Base-by-base conservation (phyloP, 192 early-diverging fungal genomes). In the Gamsiella multidivaricata region DNA sequence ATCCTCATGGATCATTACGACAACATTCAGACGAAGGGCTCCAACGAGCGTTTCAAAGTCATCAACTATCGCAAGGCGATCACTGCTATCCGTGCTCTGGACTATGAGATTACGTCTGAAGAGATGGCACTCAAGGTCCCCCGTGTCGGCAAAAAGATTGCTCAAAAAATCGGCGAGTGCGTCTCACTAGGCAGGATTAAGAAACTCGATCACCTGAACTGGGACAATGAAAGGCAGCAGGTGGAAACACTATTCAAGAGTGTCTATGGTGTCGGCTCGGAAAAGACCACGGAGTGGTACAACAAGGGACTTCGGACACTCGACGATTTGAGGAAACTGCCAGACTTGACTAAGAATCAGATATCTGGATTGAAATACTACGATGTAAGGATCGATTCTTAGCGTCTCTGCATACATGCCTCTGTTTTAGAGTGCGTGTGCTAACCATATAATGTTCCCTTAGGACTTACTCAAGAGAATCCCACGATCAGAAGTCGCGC, bases 11-110 rank as follows among this genome's bases (percentile, higher is more conserved):
- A 69, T 25, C 39, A 78, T 33, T 78, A 78, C 23, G 74, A 78
- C 14, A 62, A 37, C 15, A 63, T 14, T 34, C 60, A 78, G 52
- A 63, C 61, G 1, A 69, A 63, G 15, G 74, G 57, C 3, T 66
- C 63, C 8, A 78, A 78, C 4, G 63, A 78, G 26, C 60, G 69
- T 26, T 78, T 64, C 61, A 78, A 78, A 33, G 74, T 69, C 22
- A 78, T 78, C 47, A 78, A 78, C 26, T 78, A 78, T 23, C 74
- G 74, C 36, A 78, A 78, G 22, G 74, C 74, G 22, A 78, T 78
- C 31, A 78, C 74, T 4, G 74, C 66, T n/a, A 78, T 78, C 49
- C 65, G 74, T 3, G 64, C 74, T 3, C 43, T 78, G 23, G 65
- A 78, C 25, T 78, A 78, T 45, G 74, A 69, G 54, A 78, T 78